phyloP scores from a whole-genome alignment of 192 early-diverging fungal species.

The Umbelopsis sp. region DNA sequence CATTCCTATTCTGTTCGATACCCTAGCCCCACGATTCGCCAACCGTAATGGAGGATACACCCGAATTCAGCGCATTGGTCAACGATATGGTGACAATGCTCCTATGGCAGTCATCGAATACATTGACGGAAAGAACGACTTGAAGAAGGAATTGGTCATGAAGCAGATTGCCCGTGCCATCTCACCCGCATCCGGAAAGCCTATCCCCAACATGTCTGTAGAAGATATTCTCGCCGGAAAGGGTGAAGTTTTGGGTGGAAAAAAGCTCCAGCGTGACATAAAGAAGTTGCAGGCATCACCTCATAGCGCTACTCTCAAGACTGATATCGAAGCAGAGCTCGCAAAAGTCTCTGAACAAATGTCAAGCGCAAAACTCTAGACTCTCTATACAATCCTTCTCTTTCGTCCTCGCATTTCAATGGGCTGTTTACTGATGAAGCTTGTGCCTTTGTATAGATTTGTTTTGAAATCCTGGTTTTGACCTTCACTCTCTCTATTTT shows the following conservation, averaged over 20 bases:
- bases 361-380: slow-evolving; percentile 11
- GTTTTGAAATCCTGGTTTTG: neutral
- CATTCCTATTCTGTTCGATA: slow-evolving; percentile 80
- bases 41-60: slow-evolving; percentile 85
- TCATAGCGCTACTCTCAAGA: neutral
- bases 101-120: slow-evolving; percentile 91
- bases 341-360: slow-evolving; percentile 5
- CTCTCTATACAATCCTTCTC: neutral
- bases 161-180: slow-evolving; percentile 45
- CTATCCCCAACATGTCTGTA: slow-evolving; percentile 15
- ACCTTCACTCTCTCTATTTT: neutral
- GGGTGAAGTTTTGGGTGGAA: slow-evolving; percentile 14
- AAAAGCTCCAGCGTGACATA: slow-evolving; percentile 30
- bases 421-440: neutral
- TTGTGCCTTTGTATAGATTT: slow-evolving; percentile 7
- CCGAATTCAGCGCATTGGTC: slow-evolving; percentile 78
- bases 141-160: slow-evolving; percentile 55
- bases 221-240: slow-evolving; percentile 27
- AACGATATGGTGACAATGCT: slow-evolving; percentile 80
- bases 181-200: neutral
- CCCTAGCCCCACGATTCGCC: slow-evolving; percentile 83
- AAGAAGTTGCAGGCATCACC: slow-evolving; percentile 30
- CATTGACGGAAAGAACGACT: slow-evolving; percentile 81
- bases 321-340: neutral
- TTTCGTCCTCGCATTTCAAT: neutral